phyloP scores from a whole-genome alignment of 1,284 basidiomycete species.

The Moesziomyces antarcticus region DNA sequence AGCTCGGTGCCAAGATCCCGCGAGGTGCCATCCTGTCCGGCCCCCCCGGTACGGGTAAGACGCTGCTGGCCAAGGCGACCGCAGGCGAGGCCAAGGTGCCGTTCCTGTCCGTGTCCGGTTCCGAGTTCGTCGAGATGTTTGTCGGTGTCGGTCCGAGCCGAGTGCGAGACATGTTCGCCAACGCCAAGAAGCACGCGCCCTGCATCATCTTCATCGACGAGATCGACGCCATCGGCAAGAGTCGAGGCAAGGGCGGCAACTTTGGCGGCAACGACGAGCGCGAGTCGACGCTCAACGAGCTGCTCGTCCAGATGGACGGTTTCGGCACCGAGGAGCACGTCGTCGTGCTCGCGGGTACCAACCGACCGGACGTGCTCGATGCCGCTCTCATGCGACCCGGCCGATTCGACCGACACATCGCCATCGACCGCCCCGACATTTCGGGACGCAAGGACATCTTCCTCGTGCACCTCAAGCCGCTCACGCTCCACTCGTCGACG shows the following conservation, averaged over 20 bases:
- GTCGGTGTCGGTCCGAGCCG: conserved; percentile 98
- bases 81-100: conserved; percentile 97
- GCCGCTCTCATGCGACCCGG: conserved; percentile 94
- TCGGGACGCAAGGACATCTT: conserved; percentile 93
- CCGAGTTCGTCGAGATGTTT: conserved; percentile 99
- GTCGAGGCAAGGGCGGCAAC: conserved; percentile 85
- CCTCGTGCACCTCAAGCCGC: conserved; percentile 87
- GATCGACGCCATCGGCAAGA: conserved; percentile 93
- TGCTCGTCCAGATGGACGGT: conserved; percentile 99
- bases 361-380: conserved; percentile 95
- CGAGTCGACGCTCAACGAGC: conserved; percentile 96
- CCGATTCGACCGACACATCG: conserved; percentile 96
- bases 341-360: conserved; percentile 95
- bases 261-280: conserved; percentile 98
- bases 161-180: conserved; percentile 95
- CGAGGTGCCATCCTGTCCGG: conserved; percentile 97
- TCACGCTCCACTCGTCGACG: conserved; percentile 70
- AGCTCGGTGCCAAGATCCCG: conserved; percentile 97
- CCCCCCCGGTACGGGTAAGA: conserved; percentile 98
- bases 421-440: conserved; percentile 94
- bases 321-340: conserved; percentile 96
- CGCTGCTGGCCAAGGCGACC: conserved; percentile 95
- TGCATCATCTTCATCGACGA: conserved; percentile 80
- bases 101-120: conserved; percentile 97
- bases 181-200: conserved; percentile 95